Evolutionary conservation across 2,329 filamentous ascomycete species (phyloP).

Genomic region (Penicillium sp.): DNA sequence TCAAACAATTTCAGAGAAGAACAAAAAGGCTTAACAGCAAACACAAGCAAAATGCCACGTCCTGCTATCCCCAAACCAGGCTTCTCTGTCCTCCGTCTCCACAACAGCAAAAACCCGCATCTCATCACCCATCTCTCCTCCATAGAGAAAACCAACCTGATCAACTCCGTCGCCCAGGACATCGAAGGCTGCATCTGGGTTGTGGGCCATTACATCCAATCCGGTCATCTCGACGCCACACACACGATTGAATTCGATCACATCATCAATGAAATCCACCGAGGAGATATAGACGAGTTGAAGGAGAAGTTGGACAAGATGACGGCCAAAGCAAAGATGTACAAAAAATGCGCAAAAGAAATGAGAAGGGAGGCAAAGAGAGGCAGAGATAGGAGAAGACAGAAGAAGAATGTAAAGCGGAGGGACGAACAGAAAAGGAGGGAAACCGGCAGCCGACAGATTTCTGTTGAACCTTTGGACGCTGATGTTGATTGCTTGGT

Average conservation of each 20-base stretch:
- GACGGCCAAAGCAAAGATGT: background rate
- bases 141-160: constrained; percentile 5
- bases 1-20: background rate
- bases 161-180: constrained; percentile 12
- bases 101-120: constrained; percentile 11
- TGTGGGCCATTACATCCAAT: constrained; percentile 6
- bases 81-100: constrained; percentile 12
- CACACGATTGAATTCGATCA: constrained; percentile 12
- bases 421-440: background rate
- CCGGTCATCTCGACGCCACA: constrained; percentile 5
- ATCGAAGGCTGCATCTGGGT: constrained; percentile 12
- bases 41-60: constrained; percentile 11
- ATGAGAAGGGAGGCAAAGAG: background rate
- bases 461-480: background rate
- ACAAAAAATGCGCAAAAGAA: constrained; percentile 1
- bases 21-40: background rate
- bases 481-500: background rate
- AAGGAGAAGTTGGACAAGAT: background rate
- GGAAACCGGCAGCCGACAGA: background rate
- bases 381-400: background rate
- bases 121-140: constrained; percentile 5
- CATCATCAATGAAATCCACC: constrained; percentile 7
- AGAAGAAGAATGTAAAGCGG: background rate
- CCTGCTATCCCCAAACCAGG: constrained; percentile 10
- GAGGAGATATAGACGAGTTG: background rate